Evolutionary conservation across 1,284 basidiomycete species (phyloP), one percentile per base, ranked within the genome.

Genomic region (Ganoderma lingzhi): DNA sequence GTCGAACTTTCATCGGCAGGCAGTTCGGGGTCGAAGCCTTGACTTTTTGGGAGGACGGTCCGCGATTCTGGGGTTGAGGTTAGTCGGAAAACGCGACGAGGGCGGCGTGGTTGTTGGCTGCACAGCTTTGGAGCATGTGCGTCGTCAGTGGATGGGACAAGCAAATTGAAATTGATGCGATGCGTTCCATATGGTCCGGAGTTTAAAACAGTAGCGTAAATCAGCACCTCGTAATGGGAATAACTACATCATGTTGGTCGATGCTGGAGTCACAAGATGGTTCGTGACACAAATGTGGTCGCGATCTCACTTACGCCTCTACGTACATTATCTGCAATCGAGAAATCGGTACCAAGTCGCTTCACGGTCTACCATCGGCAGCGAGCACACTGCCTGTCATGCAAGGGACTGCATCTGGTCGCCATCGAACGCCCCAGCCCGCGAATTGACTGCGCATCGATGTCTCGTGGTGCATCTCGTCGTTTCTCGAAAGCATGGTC

Each of bases 121-220:
- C 48, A 53, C 48, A 14, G 48, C 48, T 28, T 53, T 28, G 48
- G 48, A 28, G 48, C 48, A 28, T 14, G 23, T 53, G 23, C 48
- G 23, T 28, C 48, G 48, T 51, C n/a, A 51, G 23, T 48, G n/a
- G 45, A 19, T 45, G 44, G 17, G 19, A 19, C n/a, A 53, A 53
- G 48, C 2, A 53, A 53, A 53, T 53, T 53, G 48, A 53, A 53
- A 53, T 53, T 53, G 48, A 53, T 28, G 48, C 48, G 48, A 53
- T 53, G 48, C 48, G 48, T 30, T 14, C 10, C 23, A 53, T 53
- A 28, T 53, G 48, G 48, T 5, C 48, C 48, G 12, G n/a, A 28
- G 28, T 28, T 23, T 23, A 23, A 23, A 23, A 23, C 23, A 23
- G 23, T 23, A 23, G 23, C 23, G 23, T 53, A 14, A 53, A 53